Base-by-base conservation (phyloP, 2,329 filamentous ascomycete species). In the Phoma herbarum region DNA sequence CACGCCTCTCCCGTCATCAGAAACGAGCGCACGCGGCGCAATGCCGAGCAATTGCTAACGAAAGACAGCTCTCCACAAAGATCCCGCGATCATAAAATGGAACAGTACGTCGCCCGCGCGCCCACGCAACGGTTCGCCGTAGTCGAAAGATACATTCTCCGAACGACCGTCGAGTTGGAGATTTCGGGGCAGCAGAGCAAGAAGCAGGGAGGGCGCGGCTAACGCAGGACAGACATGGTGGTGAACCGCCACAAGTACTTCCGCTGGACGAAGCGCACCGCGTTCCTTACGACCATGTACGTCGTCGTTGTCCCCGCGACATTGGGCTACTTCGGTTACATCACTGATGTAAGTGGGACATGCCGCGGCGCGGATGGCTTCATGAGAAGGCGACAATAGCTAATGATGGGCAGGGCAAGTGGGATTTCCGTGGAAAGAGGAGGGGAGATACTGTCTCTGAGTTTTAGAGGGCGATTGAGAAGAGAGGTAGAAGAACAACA, bases 171-270 rank as follows among this genome's bases (percentile, higher is more conserved):
- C n/a, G n/a, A n/a, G n/a, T n/a, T n/a, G n/a, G n/a, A n/a, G n/a
- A n/a, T n/a, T n/a, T n/a, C n/a, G n/a, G n/a, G n/a, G n/a, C n/a
- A n/a, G n/a, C n/a, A n/a, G n/a, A n/a, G n/a, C n/a, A n/a, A n/a
- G n/a, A n/a, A n/a, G n/a, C n/a, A 22, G 41, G 31, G 28, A 33
- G 20, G 29, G 23, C 28, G 41, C 46, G 35, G 59, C 64, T 72
- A 55, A 66, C 59, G 20, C 20, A 11, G 16, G 12, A 23, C 72
- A 97, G 93, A 90, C 77, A 91, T 97, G 88, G 87, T 85, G 73
- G 83, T 86, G 73, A 92, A 91, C 83, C 90, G 95, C 67, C 90
- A 93, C 86, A 92, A 92, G 81, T 97, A 92, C 86, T 99, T 98
- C 86, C 87, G 92, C 79, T 98, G 92, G 92, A 98, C 90, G 33